Conservation (phyloP, 2,329 filamentous ascomycete genomes). For the Coniosporium tulheliwenetii region DNA sequence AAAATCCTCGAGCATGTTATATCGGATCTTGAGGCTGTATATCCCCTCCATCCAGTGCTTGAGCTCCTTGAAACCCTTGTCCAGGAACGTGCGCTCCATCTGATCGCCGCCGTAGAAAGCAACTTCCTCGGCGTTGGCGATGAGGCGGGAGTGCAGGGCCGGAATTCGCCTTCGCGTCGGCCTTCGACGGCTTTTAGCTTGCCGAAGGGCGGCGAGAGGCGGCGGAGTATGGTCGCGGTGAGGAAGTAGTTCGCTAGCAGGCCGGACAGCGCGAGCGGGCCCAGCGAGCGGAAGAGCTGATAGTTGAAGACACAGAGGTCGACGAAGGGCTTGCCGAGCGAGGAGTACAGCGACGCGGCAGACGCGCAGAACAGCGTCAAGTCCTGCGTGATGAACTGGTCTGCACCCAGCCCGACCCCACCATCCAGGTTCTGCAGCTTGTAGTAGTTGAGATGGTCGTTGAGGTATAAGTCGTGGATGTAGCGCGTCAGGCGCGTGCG, state of each 20-base stretch:
- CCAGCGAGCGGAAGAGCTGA: conserved; percentile 82
- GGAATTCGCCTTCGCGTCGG: conserved; percentile 87
- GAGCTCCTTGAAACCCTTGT: conserved; percentile 81
- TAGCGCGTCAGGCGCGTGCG: conserved; percentile 87
- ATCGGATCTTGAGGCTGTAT: conserved; percentile 92
- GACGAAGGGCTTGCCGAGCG: conserved; percentile 93
- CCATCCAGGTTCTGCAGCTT: conserved; percentile 88
- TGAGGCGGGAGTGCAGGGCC: conserved; percentile 80
- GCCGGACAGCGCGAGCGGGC: conserved; percentile 72
- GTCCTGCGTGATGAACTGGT: conserved; percentile 97
- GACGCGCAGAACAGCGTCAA: conserved; percentile 88
- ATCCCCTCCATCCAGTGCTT: conserved; percentile 98
- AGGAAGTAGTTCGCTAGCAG: conserved; percentile 87
- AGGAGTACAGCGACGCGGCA: conserved; percentile 86
- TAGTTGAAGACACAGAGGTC: conserved; percentile 97
- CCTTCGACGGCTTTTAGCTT: conserved; percentile 95
- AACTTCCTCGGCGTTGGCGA: conserved; percentile 94
- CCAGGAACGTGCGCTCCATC: conserved; percentile 85
- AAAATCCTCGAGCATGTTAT: conserved; percentile 98
- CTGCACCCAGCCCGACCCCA: conserved; percentile 77
- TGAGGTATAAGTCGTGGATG: conserved; percentile 92
- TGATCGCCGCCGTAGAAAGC: conserved; percentile 94
- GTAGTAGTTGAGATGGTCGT: conserved; percentile 91
- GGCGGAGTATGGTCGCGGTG: conserved; percentile 77
- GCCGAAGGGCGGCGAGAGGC: conserved; percentile 85